Evolutionary conservation across 2,329 filamentous ascomycete genomes (phyloP).

Genomic region (Sporothrix curviconia): DNA sequence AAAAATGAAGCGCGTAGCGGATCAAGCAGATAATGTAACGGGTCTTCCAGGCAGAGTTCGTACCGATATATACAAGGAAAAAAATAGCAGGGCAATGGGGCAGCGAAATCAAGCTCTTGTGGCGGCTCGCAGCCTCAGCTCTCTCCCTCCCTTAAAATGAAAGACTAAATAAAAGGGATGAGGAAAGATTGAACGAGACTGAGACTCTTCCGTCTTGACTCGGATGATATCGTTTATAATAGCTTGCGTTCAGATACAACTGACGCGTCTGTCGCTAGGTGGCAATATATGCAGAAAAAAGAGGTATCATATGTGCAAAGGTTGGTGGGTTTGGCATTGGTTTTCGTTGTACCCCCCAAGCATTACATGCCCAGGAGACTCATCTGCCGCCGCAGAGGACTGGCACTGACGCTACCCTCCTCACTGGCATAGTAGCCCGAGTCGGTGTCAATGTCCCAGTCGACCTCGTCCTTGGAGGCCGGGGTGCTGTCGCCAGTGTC

Average conservation of each 20-base stretch:
- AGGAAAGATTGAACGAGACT: too few species aligned
- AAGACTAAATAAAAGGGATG: too few species aligned
- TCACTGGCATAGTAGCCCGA: slow-evolving; percentile 65
- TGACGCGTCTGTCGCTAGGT: not conserved
- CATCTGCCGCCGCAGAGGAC: slow-evolving; percentile 66
- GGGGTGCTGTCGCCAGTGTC: slow-evolving; percentile 39
- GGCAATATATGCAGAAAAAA: not conserved
- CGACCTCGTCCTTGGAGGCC: slow-evolving; percentile 49
- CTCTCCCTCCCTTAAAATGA: too few species aligned
- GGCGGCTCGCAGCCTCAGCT: too few species aligned
- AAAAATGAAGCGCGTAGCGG: not conserved
- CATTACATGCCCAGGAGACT: slow-evolving; percentile 58
- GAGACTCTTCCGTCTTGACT: too few species aligned
- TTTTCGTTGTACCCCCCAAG: too few species aligned
- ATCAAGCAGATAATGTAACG: too few species aligned
- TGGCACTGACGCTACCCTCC: slow-evolving; percentile 61
- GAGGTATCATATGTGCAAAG: not conserved
- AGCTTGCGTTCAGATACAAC: too few species aligned
- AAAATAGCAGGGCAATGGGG: too few species aligned
- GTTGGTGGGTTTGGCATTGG: too few species aligned
- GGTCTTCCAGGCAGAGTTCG: not conserved
- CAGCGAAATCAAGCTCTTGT: too few species aligned
- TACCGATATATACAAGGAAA: slow-evolving; percentile 3
- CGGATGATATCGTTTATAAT: not conserved
- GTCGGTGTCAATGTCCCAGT: slow-evolving; percentile 96